phyloP scores from a whole-genome alignment of 768 basidiomycete species.

The Leccinum incarnatum region DNA sequence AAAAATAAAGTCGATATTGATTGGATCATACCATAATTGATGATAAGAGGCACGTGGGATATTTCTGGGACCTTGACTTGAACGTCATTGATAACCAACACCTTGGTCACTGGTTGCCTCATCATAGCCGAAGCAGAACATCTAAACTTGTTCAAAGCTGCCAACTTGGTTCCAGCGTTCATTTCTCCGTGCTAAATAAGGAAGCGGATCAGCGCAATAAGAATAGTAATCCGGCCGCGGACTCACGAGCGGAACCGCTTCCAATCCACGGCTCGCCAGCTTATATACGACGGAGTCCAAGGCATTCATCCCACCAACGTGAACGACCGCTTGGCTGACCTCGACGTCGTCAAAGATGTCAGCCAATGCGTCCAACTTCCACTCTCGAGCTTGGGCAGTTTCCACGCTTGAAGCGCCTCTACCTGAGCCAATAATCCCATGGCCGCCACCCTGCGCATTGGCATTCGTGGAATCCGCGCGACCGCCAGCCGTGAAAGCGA shows the following conservation, averaged over 20 bases:
- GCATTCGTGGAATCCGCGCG: constrained; percentile 52
- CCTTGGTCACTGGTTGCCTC: constrained; percentile 65
- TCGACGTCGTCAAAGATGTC: constrained; percentile 90
- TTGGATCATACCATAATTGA: constrained; percentile 77
- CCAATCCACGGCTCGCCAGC: constrained; percentile 78
- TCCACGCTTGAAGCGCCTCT: constrained; percentile 77
- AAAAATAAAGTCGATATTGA: neutral
- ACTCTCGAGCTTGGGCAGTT: constrained; percentile 83
- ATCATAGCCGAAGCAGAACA: constrained; percentile 51
- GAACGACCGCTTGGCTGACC: constrained; percentile 75
- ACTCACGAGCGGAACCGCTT: constrained; percentile 85
- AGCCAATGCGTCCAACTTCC: constrained; percentile 91
- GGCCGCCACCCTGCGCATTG: constrained; percentile 50
- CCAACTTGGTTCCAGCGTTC: constrained; percentile 77
- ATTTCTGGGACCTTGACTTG: constrained; percentile 89
- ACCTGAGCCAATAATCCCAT: constrained; percentile 94
- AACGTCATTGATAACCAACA: constrained; percentile 91
- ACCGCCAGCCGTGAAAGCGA: constrained; percentile 89
- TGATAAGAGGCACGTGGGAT: constrained; percentile 85
- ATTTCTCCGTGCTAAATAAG: constrained; percentile 82
- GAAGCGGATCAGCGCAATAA: constrained; percentile 12
- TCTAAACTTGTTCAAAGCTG: constrained; percentile 83
- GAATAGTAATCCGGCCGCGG: neutral
- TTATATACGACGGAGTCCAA: constrained; percentile 91
- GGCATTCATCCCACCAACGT: constrained; percentile 84